Conservation (phyloP, 805 yeast species). For the Maudiozyma turicensis region DNA sequence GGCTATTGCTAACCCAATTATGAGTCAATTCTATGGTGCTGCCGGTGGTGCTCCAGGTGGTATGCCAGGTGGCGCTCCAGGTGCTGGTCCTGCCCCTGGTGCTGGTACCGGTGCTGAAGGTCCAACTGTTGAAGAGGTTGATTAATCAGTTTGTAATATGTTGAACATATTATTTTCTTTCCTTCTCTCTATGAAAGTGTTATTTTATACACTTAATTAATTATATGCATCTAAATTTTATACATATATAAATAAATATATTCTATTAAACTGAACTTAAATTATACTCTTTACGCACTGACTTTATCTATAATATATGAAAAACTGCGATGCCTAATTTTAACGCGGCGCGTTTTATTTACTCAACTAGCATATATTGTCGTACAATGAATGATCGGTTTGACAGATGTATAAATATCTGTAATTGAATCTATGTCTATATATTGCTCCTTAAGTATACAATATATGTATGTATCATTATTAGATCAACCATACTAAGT, state of each 20-base stretch:
- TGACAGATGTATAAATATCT: no score
- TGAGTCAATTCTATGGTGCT: slow-evolving; percentile 93
- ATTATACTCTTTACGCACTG: no score
- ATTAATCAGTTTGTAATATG: slow-evolving; percentile 29
- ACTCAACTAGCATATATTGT: no score
- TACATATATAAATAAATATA: neutral
- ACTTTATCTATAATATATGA: no score
- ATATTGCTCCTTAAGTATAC: no score
- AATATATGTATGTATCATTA: no score
- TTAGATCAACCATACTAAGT: no score
- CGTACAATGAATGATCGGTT: no score
- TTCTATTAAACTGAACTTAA: neutral
- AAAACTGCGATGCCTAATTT: no score
- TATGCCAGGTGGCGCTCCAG: slow-evolving; percentile 35
- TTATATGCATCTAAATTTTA: neutral
- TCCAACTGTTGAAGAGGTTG: slow-evolving; percentile 79
- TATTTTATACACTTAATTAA: neutral
- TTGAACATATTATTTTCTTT: neutral
- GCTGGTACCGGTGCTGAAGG: slow-evolving; percentile 40
- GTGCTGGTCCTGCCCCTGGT: slow-evolving; percentile 32
- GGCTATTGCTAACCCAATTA: slow-evolving; percentile 90
- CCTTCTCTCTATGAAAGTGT: neutral
- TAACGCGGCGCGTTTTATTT: no score
- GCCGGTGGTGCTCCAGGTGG: slow-evolving; percentile 77
- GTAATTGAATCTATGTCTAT: no score